Percentiles rank a stretch among this genome's conserved stretches.
These are phyloP conservation scores for Asterophora lycoperdoides DNA, from an alignment of 768 basidiomycete species.

Conservation along the genomic window DNA sequence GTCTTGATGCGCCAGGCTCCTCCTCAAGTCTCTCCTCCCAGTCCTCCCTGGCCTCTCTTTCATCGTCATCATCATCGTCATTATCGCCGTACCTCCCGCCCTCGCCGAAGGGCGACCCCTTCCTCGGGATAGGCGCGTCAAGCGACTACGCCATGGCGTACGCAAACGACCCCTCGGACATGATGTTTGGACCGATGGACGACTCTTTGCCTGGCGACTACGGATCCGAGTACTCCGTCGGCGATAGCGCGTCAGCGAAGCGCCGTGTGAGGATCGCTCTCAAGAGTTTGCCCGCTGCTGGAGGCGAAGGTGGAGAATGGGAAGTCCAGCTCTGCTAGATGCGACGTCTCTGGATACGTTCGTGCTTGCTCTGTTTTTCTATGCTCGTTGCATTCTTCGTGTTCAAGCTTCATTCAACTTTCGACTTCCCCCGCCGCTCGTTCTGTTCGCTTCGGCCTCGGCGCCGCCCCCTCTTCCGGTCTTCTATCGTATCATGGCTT, in stretches of 20 bases:
- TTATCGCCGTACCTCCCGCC: slow-evolving; percentile 30
- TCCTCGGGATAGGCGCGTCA: slow-evolving; percentile 49
- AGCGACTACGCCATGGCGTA: slow-evolving; percentile 36
- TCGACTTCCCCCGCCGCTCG: neutral
- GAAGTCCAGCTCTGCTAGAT: slow-evolving; percentile 67
- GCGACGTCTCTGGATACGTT: neutral
- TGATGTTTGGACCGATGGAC: slow-evolving; percentile 32
- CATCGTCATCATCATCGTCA: slow-evolving; percentile 9
- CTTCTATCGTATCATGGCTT: slow-evolving; percentile 12
- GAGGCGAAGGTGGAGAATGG: slow-evolving; percentile 73
- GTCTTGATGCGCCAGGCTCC: slow-evolving; percentile 18
- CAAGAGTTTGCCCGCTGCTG: slow-evolving; percentile 57
- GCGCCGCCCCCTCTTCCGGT: too few species aligned
- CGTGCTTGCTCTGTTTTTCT: slow-evolving; percentile 3
- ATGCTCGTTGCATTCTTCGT: neutral
- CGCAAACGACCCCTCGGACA: slow-evolving; percentile 28
- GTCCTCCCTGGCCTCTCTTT: slow-evolving; percentile 8
- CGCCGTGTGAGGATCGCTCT: slow-evolving; percentile 64
- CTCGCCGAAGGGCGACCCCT: slow-evolving; percentile 47
- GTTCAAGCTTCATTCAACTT: neutral
- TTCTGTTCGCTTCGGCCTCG: neutral
- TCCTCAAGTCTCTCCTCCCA: slow-evolving; percentile 18
- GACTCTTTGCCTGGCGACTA: slow-evolving; percentile 27
- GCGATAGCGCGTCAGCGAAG: slow-evolving; percentile 29
- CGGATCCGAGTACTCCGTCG: slow-evolving; percentile 36